These are phyloP conservation scores for Neotropicomus parvogracilis DNA, from an alignment of 1,284 basidiomycete genomes.

Conservation along the genomic window DNA sequence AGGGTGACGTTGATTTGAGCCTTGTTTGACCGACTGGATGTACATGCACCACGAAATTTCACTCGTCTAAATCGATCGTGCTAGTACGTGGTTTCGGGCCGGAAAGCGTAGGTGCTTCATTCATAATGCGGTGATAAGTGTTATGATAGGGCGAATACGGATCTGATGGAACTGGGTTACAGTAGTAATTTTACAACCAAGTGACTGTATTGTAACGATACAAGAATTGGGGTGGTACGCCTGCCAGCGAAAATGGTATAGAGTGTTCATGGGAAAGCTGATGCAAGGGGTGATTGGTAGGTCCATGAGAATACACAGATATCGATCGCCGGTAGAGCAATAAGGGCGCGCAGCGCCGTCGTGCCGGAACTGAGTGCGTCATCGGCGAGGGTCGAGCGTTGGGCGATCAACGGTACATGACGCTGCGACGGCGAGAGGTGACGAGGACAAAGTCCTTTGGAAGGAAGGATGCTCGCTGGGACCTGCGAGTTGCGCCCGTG, in stretches of 20 bases:
- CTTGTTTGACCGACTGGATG: neutral
- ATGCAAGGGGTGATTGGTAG: neutral
- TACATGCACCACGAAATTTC: neutral
- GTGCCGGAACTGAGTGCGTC: conserved; percentile 7
- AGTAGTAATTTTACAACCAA: neutral
- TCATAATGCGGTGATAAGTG: no score
- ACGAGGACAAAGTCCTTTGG: conserved; percentile 60
- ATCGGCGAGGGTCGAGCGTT: conserved; percentile 3
- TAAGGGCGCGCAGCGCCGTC: conserved; percentile 14
- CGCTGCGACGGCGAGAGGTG: conserved; percentile 51
- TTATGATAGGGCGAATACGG: no score
- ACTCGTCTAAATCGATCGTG: neutral
- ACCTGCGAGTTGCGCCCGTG: conserved; percentile 49
- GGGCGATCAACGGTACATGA: conserved; percentile 29
- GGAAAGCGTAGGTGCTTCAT: no score
- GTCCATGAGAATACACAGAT: conserved; percentile 8
- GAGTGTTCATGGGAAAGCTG: conserved; percentile 6
- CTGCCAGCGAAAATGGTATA: neutral
- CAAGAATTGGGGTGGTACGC: conserved; percentile 1
- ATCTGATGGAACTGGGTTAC: neutral
- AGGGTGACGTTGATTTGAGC: neutral
- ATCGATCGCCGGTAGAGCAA: no score
- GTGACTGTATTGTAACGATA: conserved; percentile 4
- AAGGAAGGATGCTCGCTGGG: conserved; percentile 49
- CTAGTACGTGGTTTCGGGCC: no score